Evolutionary conservation across 768 basidiomycete genomes (phyloP).

Genomic region (Fomitopsis pulvina): DNA sequence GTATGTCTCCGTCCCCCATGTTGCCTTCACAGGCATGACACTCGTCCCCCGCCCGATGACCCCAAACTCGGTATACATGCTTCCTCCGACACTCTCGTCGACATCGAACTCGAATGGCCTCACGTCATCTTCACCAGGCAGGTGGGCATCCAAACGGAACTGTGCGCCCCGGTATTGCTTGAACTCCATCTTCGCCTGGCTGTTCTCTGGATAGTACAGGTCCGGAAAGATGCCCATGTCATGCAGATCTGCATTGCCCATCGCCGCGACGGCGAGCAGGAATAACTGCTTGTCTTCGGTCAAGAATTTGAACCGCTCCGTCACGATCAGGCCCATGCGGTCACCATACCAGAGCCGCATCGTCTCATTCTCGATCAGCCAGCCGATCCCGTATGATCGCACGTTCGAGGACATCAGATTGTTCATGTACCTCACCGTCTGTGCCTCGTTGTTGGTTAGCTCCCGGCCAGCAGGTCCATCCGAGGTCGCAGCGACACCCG

Average conservation of each 20-base stretch:
- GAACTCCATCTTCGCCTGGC: not conserved
- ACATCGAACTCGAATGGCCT: not conserved
- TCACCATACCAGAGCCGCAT: slow-evolving; percentile 6
- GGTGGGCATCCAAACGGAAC: not conserved
- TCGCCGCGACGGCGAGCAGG: not conserved
- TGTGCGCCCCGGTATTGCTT: not conserved
- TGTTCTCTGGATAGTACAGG: not conserved
- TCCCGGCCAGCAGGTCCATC: no score
- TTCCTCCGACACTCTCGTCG: not conserved
- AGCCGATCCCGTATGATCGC: not conserved
- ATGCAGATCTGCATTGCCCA: not conserved
- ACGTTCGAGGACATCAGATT: not conserved
- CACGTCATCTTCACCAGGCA: not conserved
- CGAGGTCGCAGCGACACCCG: no score
- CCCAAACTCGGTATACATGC: not conserved
- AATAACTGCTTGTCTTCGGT: not conserved
- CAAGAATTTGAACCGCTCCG: not conserved
- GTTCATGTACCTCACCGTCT: not conserved
- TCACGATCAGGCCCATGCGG: no score
- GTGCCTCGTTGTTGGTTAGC: not conserved
- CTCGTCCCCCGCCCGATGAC: slow-evolving; percentile 3
- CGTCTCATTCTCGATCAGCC: not conserved
- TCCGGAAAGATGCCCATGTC: not conserved
- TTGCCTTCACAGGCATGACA: not conserved
- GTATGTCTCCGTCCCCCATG: not conserved